Evolutionary conservation across 495 filamentous ascomycete genomes (phyloP), one percentile per base, ranked within the genome.

Genomic region (Achaetomiella virescens): DNA sequence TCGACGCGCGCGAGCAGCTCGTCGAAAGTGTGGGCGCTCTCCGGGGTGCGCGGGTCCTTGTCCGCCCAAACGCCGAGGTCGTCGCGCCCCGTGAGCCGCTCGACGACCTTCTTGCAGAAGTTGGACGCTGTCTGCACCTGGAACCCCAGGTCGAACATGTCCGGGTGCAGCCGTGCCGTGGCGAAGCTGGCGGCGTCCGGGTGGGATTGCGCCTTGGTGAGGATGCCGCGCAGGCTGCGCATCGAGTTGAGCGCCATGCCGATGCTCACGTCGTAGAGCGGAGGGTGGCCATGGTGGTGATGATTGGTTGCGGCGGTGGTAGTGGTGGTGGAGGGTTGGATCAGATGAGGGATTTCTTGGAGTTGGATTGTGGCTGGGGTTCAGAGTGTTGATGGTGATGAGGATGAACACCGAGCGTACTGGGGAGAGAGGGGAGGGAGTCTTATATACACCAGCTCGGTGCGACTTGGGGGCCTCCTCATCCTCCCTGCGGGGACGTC

Each of bases 101-200:
- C 65, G n/a, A 69, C 60, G 27, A 70, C 69, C 38, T 73, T 75
- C 41, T 64, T 66, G 54, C 66, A 59, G 21, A 68, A 70, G 60
- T 73, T 66, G 17, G 72, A 64, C 14, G 61, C 63, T 22, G 43
- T 53, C 31, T 55, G 37, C 33, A 82, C 54, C 54, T 84, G 81
- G 63, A 69, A 73, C 44, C 67, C 56, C 20, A 82, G 59, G 24
- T 74, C 66, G 43, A 68, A 67, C 80, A 82, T 81, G 68, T 81
- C 79, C 4, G 65, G 61, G 56, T 35, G 37, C 7, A 77, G 63
- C 3, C 66, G 63, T 21, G 64, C 43, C 0, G 45, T 18, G 41
- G 70, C 36, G 37, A 70, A 38, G 22, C 61, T 54, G 18, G 24
- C 33, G 20, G 64, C 55, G 18, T 65, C 57, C 20, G 66, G 56